Evolutionary conservation across 139 green algal genomes (phyloP), one percentile per base, ranked within the genome.

Genomic region (Coelastrella sp.): DNA sequence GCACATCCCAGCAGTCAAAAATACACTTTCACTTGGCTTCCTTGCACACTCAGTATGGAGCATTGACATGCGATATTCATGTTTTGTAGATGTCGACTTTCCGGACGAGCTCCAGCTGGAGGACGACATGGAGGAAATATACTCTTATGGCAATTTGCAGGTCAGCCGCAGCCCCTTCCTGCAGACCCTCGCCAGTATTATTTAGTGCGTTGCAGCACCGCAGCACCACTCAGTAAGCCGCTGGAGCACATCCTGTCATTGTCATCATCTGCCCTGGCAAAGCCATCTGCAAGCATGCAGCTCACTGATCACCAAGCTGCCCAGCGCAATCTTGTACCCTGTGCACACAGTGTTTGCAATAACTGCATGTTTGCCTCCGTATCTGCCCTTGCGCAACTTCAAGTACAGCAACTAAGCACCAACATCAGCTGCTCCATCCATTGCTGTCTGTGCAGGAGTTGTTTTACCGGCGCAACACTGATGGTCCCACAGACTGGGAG

Each of bases 61-160:
- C 35, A 49, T 49, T 49, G 3, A 3, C 35, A 49, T 49, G 35
- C 35, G 35, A 3, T 49, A 49, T 49, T 49, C 35, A 49, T 49
- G 35, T 3, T 59, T 27, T 78, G 63, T 35, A 87, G 82, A 87
- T 78, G 25, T 35, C 10, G 63, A 78, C 4, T 59, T 87, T 19
- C 82, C 82, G 15, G 82, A 78, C 9, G 82, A 87, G 63, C 12
- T 87, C 6, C 24, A 74, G 7, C 25, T 87, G 10, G 66, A 78
- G 25, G 63, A 87, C 12, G 82, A 87, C 15, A 25, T 78, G 7
- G 82, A 87, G 63, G 82, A 61, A 12, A n/a, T 87, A 7, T 87
- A 78, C 82, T 78, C 82, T 3, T 87, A 78, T 78, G 82, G 82
- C 25, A 78, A 8, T 12, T 19, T 87, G 63, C 82, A 87, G 82